These are phyloP conservation scores for Lentinus brumalis DNA, from an alignment of 768 basidiomycete species.

Conservation along the genomic window DNA sequence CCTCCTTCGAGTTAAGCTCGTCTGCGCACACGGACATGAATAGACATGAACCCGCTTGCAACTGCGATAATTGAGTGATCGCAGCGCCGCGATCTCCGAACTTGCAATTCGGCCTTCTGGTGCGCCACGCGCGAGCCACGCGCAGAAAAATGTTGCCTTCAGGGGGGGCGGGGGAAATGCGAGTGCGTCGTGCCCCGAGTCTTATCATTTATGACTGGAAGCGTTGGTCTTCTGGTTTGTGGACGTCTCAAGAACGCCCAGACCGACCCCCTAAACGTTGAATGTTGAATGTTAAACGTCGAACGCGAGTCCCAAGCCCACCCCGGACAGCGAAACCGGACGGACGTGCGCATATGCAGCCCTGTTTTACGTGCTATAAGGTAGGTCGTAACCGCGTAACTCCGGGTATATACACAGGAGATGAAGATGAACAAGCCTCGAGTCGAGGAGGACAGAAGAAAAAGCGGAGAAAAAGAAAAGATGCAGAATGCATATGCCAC, in stretches of 20 bases:
- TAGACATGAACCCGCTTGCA: too few species aligned
- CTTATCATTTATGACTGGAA: too few species aligned
- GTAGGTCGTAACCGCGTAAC: constrained; percentile 7
- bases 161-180: too few species aligned
- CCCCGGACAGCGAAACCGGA: too few species aligned
- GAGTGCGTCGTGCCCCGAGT: too few species aligned
- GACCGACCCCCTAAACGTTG: too few species aligned
- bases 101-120: background rate
- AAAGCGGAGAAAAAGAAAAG: background rate
- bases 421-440: background rate
- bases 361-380: background rate
- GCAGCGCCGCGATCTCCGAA: background rate
- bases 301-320: too few species aligned
- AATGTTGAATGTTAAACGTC: too few species aligned
- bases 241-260: too few species aligned
- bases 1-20: too few species aligned
- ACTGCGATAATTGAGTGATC: background rate
- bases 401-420: constrained; percentile 5
- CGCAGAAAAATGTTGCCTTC: too few species aligned
- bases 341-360: background rate
- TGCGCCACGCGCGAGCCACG: constrained; percentile 11
- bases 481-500: background rate
- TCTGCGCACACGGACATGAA: background rate
- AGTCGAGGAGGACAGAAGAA: background rate
- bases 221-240: too few species aligned